A percentile compares a stretch with the other conserved stretches of the same genome.
phyloP scores from a whole-genome alignment of 2,329 filamentous ascomycete species.

The Setomelanomma holmii region DNA sequence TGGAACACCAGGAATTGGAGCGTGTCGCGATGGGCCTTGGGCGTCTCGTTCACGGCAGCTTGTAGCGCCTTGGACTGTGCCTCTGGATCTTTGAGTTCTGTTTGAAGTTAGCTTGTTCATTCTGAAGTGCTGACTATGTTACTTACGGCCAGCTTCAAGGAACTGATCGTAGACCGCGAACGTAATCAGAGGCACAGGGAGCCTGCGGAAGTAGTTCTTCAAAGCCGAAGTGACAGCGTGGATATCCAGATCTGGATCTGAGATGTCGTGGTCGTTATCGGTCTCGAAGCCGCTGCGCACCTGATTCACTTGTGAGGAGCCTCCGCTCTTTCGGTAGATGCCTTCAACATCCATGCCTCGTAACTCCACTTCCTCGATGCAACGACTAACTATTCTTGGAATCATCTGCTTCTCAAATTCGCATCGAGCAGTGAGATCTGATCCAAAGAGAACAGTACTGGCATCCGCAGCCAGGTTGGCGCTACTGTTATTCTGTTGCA shows the following conservation, averaged over 20 bases:
- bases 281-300: slow-evolving; percentile 93
- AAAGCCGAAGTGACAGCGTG: slow-evolving; percentile 93
- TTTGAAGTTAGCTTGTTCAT: slow-evolving; percentile 8
- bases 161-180: slow-evolving; percentile 91
- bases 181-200: slow-evolving; percentile 87
- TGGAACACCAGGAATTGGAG: slow-evolving; percentile 96
- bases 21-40: slow-evolving; percentile 83
- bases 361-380: slow-evolving; percentile 94
- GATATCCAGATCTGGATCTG: slow-evolving; percentile 91
- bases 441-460: slow-evolving; percentile 76
- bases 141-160: slow-evolving; percentile 78
- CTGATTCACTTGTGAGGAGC: slow-evolving; percentile 85
- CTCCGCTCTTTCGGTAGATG: slow-evolving; percentile 97
- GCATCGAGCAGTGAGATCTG: slow-evolving; percentile 83
- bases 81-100: slow-evolving; percentile 68
- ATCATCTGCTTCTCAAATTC: slow-evolving; percentile 90
- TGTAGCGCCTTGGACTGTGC: slow-evolving; percentile 65
- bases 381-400: slow-evolving; percentile 87
- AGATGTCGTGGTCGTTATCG: slow-evolving; percentile 86
- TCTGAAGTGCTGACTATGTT: neutral
- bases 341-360: slow-evolving; percentile 97
- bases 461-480: slow-evolving; percentile 48
- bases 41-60: slow-evolving; percentile 77
- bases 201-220: slow-evolving; percentile 96
- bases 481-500: slow-evolving; percentile 53